phyloP scores from a whole-genome alignment of 306 rosid genomes.

The Medicago ruthenica region DNA sequence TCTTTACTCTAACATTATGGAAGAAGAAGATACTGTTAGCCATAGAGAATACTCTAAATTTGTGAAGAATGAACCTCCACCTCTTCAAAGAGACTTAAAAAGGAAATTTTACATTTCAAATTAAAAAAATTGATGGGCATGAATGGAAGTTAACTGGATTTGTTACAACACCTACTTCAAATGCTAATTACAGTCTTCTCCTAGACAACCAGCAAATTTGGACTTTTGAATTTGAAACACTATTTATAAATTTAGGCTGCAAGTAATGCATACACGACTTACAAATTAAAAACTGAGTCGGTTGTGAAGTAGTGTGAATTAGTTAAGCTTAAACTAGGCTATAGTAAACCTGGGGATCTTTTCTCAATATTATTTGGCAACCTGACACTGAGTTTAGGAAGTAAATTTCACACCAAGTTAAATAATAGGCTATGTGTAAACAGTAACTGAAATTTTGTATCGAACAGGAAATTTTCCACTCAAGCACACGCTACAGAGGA shows the following conservation, averaged over 20 bases:
- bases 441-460: background rate
- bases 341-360: background rate
- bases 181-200: constrained; percentile 17
- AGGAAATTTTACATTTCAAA: constrained; percentile 15
- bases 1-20: constrained; percentile 27
- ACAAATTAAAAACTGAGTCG: background rate
- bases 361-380: background rate
- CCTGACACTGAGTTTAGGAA: background rate
- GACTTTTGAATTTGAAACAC: background rate
- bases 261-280: background rate
- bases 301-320: background rate
- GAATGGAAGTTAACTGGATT: constrained; percentile 9
- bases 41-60: background rate
- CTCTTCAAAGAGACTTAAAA: background rate
- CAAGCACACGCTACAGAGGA: background rate
- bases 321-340: background rate
- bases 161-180: constrained; percentile 31
- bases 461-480: background rate
- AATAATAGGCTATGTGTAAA: background rate
- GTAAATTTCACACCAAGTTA: background rate
- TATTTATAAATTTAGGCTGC: background rate
- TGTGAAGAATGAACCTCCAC: background rate
- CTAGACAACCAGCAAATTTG: background rate
- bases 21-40: constrained; percentile 23
- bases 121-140: background rate